Base-by-base conservation (phyloP, 768 basidiomycete species). In the Collybiopsis confluens region DNA sequence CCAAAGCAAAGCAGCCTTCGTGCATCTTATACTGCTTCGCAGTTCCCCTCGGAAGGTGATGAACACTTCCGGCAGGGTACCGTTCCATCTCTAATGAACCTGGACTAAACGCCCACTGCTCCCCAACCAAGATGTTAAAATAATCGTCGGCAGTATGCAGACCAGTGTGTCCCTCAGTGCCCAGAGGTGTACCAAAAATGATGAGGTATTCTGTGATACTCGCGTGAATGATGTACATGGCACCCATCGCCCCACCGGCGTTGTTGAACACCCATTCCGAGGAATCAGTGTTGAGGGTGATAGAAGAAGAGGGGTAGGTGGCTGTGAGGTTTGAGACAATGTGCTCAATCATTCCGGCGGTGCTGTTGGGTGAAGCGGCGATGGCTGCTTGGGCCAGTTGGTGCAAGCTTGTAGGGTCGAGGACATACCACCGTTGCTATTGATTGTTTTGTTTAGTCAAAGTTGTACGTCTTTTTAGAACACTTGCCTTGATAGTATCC, bases 21-120 rank as follows among this genome's bases (percentile, higher is more conserved):
- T 92, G 92, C 90, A 98, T 95, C 69, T 95, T 96, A 72, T 98
- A 98, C 70, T 99, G 97, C 75, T 97, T 98, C 53, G 84, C 87
- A 2, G 81, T 78, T 4, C 93, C 93, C 36, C 96, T 75, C 9
- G 78, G 85, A 54, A 98, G 74, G 64, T 87, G 78, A 68, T 99
- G 92, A 2, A 97, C 88, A 50, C 80, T 83, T 2, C 97, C 97
- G 0, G 93, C 73, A 4, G 74, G 70, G 67, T 99, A 99, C 20
- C 81, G 72, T 80, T 98, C 93, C 81, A 83, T 90, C 61, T 87
- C 83, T 23, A 98, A 73, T 4, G 77, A 77, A 26, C 94, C 95
- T 0, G 96, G 86, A 23, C 52, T 65, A 68, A 92, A 97, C 0
- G 95, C 96, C 86, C 92, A 96, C 68, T 99, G 92, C 70, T 96